These are phyloP conservation scores for Sporisorium sorghi DNA, from an alignment of 1,284 basidiomycete genomes.

Conservation along the genomic window DNA sequence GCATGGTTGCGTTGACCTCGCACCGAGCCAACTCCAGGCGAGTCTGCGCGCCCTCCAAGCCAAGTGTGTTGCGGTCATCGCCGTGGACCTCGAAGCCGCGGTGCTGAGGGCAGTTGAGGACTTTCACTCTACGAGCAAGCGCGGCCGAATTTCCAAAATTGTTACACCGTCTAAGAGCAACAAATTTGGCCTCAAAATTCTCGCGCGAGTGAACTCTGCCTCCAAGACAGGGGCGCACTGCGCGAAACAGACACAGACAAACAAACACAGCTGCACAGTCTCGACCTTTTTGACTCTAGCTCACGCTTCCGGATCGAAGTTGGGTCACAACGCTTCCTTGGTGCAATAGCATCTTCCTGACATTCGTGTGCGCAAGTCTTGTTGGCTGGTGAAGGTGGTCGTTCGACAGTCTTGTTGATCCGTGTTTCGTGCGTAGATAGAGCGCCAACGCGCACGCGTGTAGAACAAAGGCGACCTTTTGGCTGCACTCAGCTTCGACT, in stretches of 20 bases:
- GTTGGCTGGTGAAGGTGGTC: neutral
- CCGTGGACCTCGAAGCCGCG: too few species aligned
- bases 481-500: neutral
- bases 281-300: too few species aligned
- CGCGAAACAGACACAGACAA: slow-evolving; percentile 11
- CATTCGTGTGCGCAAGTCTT: too few species aligned
- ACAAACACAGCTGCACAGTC: slow-evolving; percentile 7
- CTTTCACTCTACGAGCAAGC: too few species aligned
- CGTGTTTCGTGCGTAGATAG: neutral
- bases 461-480: neutral
- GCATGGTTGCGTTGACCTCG: neutral
- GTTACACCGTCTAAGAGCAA: neutral
- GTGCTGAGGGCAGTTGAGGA: neutral
- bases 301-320: too few species aligned
- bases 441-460: neutral
- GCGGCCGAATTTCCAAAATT: neutral
- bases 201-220: slow-evolving; percentile 5
- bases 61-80: too few species aligned
- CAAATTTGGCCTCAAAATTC: neutral
- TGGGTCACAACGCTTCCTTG: too few species aligned
- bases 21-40: slow-evolving; percentile 29
- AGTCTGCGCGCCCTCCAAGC: too few species aligned
- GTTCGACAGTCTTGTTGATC: neutral
- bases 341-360: too few species aligned
- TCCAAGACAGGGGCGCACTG: slow-evolving; percentile 20